Conservation (phyloP, 169 alveolate species). For the Eimeria maxima region DNA sequence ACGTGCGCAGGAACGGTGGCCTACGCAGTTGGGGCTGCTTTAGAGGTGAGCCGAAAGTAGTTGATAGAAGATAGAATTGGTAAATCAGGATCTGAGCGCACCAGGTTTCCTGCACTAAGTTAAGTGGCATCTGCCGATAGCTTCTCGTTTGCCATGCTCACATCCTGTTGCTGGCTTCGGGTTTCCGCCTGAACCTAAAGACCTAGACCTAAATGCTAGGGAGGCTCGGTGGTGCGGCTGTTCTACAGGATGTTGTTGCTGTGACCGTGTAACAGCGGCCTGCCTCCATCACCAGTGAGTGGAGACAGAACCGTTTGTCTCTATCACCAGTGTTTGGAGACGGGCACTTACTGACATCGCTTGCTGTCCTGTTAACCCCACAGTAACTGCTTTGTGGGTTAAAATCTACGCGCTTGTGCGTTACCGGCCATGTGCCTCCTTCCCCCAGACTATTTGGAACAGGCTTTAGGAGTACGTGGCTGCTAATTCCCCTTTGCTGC, state of each 20-base stretch:
- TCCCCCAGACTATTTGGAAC: not conserved
- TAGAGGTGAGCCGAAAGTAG: slow-evolving; percentile 80
- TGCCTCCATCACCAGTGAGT: not conserved
- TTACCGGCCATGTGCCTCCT: not conserved
- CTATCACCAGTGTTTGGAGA: not conserved
- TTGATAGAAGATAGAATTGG: not conserved
- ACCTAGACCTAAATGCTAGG: not conserved
- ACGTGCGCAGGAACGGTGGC: slow-evolving; percentile 91
- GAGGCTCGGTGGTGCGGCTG: not conserved
- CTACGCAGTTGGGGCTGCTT: slow-evolving; percentile 88
- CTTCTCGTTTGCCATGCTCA: not conserved
- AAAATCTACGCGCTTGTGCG: not conserved
- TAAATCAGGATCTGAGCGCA: not conserved
- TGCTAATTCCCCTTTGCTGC: not conserved
- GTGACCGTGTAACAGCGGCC: not conserved
- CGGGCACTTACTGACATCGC: not conserved
- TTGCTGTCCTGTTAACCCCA: slow-evolving; percentile 1
- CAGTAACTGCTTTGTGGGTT: slow-evolving; percentile 13
- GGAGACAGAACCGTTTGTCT: not conserved
- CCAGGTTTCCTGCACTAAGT: not conserved
- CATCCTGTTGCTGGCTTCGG: not conserved
- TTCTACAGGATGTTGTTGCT: slow-evolving; percentile 12
- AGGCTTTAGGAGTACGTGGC: not conserved
- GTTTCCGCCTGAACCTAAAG: not conserved
- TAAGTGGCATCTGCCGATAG: not conserved